Evolutionary conservation across 805 yeast species (phyloP).

Genomic region (Cyberlindnera americana): DNA sequence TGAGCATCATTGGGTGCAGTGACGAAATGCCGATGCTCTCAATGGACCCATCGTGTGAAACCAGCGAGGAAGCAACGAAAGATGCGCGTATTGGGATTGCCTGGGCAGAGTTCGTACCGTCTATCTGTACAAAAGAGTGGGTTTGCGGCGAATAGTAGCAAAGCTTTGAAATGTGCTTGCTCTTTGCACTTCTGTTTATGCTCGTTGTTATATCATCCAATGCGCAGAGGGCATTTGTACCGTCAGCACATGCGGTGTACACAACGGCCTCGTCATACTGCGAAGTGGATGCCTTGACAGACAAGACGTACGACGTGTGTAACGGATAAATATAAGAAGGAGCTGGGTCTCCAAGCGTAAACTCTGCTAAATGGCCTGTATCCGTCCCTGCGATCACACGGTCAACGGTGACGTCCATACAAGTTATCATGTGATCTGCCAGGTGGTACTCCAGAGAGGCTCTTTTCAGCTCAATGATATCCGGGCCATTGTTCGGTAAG

Average conservation of each 20-base stretch:
- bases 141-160: conserved; percentile 32
- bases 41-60: conserved; percentile 39
- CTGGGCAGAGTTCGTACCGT: conserved; percentile 38
- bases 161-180: conserved; percentile 30
- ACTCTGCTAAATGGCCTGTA: conserved; percentile 61
- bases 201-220: conserved; percentile 30
- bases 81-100: conserved; percentile 35
- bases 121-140: conserved; percentile 38
- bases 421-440: conserved; percentile 36
- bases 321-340: conserved; percentile 39
- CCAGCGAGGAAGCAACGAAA: conserved; percentile 32
- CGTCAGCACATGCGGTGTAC: conserved; percentile 40
- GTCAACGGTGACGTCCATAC: conserved; percentile 43
- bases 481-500: conserved; percentile 24
- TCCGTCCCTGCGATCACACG: conserved; percentile 52
- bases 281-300: conserved; percentile 34
- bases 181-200: conserved; percentile 29
- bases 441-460: conserved; percentile 29
- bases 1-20: conserved; percentile 43
- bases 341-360: conserved; percentile 22
- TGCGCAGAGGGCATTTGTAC: conserved; percentile 36
- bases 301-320: conserved; percentile 36
- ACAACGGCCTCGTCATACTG: conserved; percentile 32
- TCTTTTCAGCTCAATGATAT: conserved; percentile 18
- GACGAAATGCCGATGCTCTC: conserved; percentile 38